Evolutionary conservation across 2,329 filamentous ascomycete species (phyloP).

Genomic region (Didymella glomerata): DNA sequence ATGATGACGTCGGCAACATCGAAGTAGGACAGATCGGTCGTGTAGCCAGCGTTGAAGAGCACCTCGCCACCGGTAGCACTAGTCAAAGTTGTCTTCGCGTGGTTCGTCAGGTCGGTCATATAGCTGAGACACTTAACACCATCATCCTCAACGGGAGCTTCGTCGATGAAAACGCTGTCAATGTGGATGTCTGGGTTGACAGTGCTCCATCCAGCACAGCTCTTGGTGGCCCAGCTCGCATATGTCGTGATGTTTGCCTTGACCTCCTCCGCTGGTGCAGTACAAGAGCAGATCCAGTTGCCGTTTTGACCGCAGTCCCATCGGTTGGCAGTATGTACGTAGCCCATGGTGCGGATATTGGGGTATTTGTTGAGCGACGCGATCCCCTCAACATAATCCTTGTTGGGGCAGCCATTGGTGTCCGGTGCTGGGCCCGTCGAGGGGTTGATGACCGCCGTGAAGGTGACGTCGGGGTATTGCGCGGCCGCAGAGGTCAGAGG

Average conservation of each 20-base stretch:
- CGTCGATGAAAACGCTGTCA: conserved; percentile 23
- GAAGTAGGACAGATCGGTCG: conserved; percentile 14
- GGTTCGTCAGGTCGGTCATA: conserved; percentile 18
- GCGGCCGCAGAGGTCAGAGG: conserved; percentile 16
- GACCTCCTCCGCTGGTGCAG: conserved; percentile 11
- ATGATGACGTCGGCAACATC: conserved; percentile 18
- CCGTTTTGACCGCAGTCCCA: conserved; percentile 8
- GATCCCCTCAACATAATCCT: conserved; percentile 16
- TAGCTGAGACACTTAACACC: conserved; percentile 13
- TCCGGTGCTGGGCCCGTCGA: conserved; percentile 13
- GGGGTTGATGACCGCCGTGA: conserved; percentile 21
- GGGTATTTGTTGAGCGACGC: conserved; percentile 9
- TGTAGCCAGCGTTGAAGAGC: conserved; percentile 17
- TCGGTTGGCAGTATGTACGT: conserved; percentile 20
- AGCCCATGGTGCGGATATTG: conserved; percentile 22
- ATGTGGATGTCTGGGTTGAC: conserved; percentile 15
- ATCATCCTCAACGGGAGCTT: conserved; percentile 18
- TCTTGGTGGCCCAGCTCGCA: conserved; percentile 12
- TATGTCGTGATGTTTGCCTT: conserved; percentile 22
- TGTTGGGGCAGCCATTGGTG: conserved; percentile 14
- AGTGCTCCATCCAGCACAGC: conserved; percentile 15
- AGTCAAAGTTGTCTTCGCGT: conserved; percentile 14
- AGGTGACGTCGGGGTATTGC: conserved; percentile 18
- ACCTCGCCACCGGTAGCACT: conserved; percentile 17
- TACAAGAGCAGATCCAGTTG: conserved; percentile 18